Percentiles rank a stretch among this genome's conserved stretches.
Evolutionary conservation across 2,329 filamentous ascomycete species (phyloP).

Genomic region (Verticillium zaregamsianum): DNA sequence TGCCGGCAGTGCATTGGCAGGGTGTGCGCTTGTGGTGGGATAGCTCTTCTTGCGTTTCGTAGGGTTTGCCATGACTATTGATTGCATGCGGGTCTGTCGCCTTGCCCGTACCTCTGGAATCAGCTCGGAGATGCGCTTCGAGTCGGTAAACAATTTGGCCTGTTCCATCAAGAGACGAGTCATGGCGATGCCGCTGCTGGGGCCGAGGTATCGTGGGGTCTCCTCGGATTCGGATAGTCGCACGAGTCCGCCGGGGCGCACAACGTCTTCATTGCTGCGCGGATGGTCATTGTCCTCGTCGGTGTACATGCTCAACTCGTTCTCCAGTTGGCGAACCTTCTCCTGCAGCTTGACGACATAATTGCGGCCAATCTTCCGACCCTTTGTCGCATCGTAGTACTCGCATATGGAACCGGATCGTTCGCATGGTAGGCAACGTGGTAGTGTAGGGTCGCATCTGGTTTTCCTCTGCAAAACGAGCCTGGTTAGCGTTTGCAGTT

Average conservation of each 20-base stretch:
- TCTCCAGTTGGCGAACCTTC: conserved; percentile 76
- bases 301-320: conserved; percentile 74
- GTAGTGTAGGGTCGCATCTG: conserved; percentile 87
- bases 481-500: conserved; percentile 9
- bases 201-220: conserved; percentile 80
- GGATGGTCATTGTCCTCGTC: conserved; percentile 69
- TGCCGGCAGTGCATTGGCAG: conserved; percentile 71
- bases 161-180: conserved; percentile 94
- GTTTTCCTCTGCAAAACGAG: conserved; percentile 72
- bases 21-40: conserved; percentile 80
- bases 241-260: conserved; percentile 81
- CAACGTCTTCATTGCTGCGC: conserved; percentile 74
- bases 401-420: conserved; percentile 88
- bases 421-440: conserved; percentile 88
- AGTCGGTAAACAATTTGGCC: conserved; percentile 88
- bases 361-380: conserved; percentile 78
- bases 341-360: conserved; percentile 93
- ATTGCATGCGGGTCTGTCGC: conserved; percentile 55
- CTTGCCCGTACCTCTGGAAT: conserved; percentile 69
- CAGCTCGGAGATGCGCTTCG: conserved; percentile 86
- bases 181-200: conserved; percentile 93
- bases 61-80: conserved; percentile 44
- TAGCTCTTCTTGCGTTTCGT: conserved; percentile 77
- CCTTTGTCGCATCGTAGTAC: conserved; percentile 88
- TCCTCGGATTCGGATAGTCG: conserved; percentile 82